Evolutionary conservation across 2,329 filamentous ascomycete species (phyloP), one percentile per base, ranked within the genome.

Genomic region (Neocatenulostroma microsporum): DNA sequence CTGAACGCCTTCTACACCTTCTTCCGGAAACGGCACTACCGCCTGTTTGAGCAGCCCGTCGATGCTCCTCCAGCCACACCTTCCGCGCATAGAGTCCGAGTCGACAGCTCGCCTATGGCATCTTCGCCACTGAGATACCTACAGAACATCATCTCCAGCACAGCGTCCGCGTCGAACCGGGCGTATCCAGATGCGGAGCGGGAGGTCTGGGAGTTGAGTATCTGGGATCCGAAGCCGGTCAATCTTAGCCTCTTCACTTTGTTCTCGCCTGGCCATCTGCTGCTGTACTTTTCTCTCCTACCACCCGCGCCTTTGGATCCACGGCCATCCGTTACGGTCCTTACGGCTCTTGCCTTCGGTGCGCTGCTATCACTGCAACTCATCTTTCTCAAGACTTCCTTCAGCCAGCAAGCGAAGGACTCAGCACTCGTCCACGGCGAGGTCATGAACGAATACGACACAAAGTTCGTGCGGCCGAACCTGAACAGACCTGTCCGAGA

Each of bases 401-500:
- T 89, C 61, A 72, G 76, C 3, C 88, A 89, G 57, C 88, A 96
- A 58, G 77, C 76, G 42, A 94, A 87, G 57, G 91, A 98, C 60
- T 77, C 76, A 2, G 72, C 79, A 2, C 73, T 95, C 30, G 82
- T 98, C 40, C 86, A 94, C 49, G 86, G 82, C 50, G 84, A 96
- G 62, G 89, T 96, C 4, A 72, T 96, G 63, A 81, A 87, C 57
- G 91, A 98, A 63, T 98, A 98, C 57, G 86, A 96, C 57, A 84
- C 78, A 49, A 98, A 98, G 65, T 95, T 82, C 55, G 91, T 98
- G 1, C 86, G 93, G 54, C 91, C 91, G 2, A 74, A 80, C 9
- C 75, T 94, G n/a, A 84, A 93, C 50, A 84, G 82, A 6, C 69
- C 83, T 4, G 84, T 93, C 47, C 69, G 80, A 47, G 76, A 82